Percentiles rank a stretch among this genome's conserved stretches.
Evolutionary conservation across 2,329 filamentous ascomycete genomes (phyloP).

Genomic region (Ilyonectria robusta): DNA sequence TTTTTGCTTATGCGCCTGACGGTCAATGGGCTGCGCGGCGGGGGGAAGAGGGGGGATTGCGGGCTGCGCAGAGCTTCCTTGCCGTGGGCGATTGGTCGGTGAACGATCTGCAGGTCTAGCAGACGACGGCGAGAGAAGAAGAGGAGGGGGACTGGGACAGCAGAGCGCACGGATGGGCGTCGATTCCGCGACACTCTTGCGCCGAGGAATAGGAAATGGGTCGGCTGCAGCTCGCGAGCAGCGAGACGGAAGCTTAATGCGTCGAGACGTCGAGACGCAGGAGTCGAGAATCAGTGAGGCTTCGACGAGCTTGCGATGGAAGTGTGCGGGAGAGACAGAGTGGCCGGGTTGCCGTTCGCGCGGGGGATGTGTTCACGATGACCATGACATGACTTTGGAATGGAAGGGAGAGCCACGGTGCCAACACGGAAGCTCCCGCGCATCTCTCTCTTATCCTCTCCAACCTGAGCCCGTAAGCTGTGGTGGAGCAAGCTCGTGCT

Average conservation of each 20-base stretch:
- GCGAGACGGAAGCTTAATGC: neutral
- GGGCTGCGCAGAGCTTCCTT: constrained; percentile 7
- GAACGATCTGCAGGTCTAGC: constrained; percentile 36
- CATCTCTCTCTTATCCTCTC: neutral
- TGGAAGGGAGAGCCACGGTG: constrained; percentile 14
- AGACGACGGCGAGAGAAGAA: constrained; percentile 19
- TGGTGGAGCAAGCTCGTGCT: constrained; percentile 12
- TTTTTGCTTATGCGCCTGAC: constrained; percentile 18
- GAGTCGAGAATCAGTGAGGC: neutral
- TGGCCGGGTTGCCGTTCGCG: neutral
- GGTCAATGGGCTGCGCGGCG: constrained; percentile 5
- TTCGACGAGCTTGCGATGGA: neutral
- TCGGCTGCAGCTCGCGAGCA: neutral
- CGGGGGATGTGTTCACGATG: neutral
- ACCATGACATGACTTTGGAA: constrained; percentile 15
- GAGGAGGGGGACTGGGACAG: neutral
- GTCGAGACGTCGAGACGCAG: neutral
- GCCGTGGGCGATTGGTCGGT: constrained; percentile 34
- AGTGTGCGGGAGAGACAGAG: neutral
- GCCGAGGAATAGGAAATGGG: neutral
- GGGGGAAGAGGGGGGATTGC: constrained; percentile 2
- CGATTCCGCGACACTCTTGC: neutral
- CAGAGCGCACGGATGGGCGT: neutral
- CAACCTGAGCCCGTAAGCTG: constrained; percentile 12
- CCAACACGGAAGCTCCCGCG: constrained; percentile 21